Conservation (phyloP, 2,329 filamentous ascomycete genomes). For the Dactylellina parvicollis region DNA sequence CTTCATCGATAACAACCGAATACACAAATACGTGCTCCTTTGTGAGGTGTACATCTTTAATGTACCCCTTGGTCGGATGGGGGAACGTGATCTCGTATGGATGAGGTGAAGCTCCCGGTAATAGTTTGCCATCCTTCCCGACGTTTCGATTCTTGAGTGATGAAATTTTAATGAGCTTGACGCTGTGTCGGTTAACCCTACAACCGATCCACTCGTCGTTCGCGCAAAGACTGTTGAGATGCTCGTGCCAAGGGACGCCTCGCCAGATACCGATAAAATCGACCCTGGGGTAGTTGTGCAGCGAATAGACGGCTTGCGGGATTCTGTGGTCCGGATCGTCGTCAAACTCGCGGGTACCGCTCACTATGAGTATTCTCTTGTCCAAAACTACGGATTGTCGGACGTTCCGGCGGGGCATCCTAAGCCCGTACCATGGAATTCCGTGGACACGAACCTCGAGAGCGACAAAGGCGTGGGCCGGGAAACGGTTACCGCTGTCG, state of each 20-base stretch:
- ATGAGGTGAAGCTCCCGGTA: conserved; percentile 9
- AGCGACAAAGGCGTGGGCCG: conserved; percentile 30
- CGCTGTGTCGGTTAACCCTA: conserved; percentile 32
- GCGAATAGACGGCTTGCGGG: conserved; percentile 50
- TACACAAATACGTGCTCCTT: conserved; percentile 52
- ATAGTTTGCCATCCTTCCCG: neutral
- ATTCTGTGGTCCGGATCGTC: conserved; percentile 42
- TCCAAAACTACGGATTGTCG: conserved; percentile 49
- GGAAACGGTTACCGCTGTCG: conserved; percentile 50
- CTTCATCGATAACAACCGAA: conserved; percentile 22
- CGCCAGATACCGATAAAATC: conserved; percentile 46
- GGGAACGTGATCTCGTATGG: conserved; percentile 47
- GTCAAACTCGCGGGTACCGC: conserved; percentile 41
- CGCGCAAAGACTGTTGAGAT: conserved; percentile 45
- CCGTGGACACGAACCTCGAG: conserved; percentile 41
- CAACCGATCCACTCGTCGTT: conserved; percentile 54
- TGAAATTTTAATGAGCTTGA: conserved; percentile 49
- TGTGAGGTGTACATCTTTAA: conserved; percentile 49
- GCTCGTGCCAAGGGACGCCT: conserved; percentile 43
- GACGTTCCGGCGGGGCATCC: conserved; percentile 32
- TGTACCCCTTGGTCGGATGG: conserved; percentile 41
- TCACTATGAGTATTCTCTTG: conserved; percentile 45
- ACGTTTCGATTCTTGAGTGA: conserved; percentile 15
- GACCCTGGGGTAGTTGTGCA: conserved; percentile 38
- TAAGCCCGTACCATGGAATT: conserved; percentile 37